Base-by-base conservation (phyloP, 192 early-diverging fungal genomes). In the Entomortierella chlamydospora region DNA sequence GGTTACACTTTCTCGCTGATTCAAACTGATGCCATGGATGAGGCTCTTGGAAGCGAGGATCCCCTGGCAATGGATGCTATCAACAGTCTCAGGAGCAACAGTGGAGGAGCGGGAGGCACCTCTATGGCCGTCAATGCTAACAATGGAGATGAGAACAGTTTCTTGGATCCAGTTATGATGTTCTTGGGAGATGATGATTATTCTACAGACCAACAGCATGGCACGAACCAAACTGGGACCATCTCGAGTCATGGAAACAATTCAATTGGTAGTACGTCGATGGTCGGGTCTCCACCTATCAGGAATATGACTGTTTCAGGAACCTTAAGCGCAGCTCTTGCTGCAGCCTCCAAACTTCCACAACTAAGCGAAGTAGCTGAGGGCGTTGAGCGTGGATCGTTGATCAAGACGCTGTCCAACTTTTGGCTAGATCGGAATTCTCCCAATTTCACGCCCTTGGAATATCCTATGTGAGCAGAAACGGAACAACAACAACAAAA, bases 351-450 rank as follows among this genome's bases (percentile, higher is more conserved):
- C 18, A 82, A 82, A 25, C 41, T 82, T 20, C 61, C 72, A 23
- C 81, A 73, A 42, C 50, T 74, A 31, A 71, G 61, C 18, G 78
- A 84, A 6, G 55, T 71, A 20, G 61, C 65, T 11, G 66, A 64
- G 7, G 73, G 72, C n/a, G 78, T 73, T 0, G 77, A 83, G 51
- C 68, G 80, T 41, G 81, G 82, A 6, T 92, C 92, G 0, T 84
- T 95, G 39, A 90, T 96, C 83, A 91, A 93, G 72, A 93, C 93
- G 6, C 70, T 95, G 1, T 83, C 93, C 8, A 91, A 86, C 34
- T 84, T 95, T 49, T 94, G 90, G 87, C 88, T 88, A 9, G 94
- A 90, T 53, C 73, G 91, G 18, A 91, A 87, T 67, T 73, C 87
- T 2, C 86, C 81, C 8, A 92, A 88, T 52, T 86, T 93, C 23